These are phyloP conservation scores for Sarocladium kiliense DNA, from an alignment of 2,329 filamentous ascomycete species.

Conservation along the genomic window DNA sequence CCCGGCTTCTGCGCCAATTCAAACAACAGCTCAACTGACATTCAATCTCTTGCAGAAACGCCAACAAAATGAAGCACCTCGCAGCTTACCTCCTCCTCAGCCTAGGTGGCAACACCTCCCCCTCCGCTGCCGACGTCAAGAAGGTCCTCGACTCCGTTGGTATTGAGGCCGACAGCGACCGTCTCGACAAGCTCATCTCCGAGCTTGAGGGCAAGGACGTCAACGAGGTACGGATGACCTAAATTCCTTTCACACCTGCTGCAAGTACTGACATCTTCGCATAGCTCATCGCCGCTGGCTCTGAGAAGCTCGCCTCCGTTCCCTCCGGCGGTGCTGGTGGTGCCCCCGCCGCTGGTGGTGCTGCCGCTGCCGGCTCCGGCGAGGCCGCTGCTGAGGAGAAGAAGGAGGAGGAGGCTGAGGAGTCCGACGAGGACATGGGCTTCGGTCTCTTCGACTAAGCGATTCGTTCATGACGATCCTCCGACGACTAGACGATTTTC, in stretches of 20 bases:
- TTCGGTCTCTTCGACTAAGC: constrained; percentile 73
- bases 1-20: no score
- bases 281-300: constrained; percentile 87
- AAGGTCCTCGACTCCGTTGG: constrained; percentile 86
- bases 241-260: neutral
- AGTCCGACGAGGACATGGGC: constrained; percentile 73
- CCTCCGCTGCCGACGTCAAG: constrained; percentile 83
- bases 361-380: constrained; percentile 57
- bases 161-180: constrained; percentile 86
- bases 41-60: constrained; percentile 23
- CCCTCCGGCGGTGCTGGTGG: constrained; percentile 83
- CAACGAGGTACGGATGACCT: constrained; percentile 63
- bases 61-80: constrained; percentile 96
- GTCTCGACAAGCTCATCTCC: constrained; percentile 77
- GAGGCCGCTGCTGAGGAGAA: constrained; percentile 74
- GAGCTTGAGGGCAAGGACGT: constrained; percentile 93
- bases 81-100: constrained; percentile 97
- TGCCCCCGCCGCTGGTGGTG: constrained; percentile 63
- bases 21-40: neutral
- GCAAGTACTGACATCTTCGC: constrained; percentile 15
- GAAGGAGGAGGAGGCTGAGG: constrained; percentile 60
- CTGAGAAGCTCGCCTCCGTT: constrained; percentile 93
- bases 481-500: constrained; percentile 19
- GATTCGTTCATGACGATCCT: constrained; percentile 17
- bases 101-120: constrained; percentile 87